Conservation (phyloP, 306 rosid species). For the Begonia loranthoides region DNA sequence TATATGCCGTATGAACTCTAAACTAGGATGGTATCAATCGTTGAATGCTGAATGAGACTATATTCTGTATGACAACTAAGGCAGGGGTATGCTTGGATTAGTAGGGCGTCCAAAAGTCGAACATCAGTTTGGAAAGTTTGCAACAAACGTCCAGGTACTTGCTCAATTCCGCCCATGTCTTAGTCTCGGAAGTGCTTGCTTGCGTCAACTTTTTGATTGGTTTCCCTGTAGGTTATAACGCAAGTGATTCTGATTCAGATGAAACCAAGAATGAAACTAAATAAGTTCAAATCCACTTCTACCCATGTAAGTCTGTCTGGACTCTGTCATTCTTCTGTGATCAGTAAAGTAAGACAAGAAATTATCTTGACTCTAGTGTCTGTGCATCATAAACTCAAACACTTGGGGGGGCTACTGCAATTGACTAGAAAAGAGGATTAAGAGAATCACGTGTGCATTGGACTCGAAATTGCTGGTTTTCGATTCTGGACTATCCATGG, state of each 20-base stretch:
- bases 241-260: slow-evolving; percentile 70
- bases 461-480: too few relatives aligned
- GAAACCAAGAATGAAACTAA: slow-evolving; percentile 22
- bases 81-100: slow-evolving; percentile 71
- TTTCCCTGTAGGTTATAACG: slow-evolving; percentile 45
- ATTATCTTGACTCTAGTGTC: too few relatives aligned
- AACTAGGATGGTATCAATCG: too few relatives aligned
- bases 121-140: slow-evolving; percentile 38
- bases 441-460: too few relatives aligned
- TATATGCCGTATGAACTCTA: too few relatives aligned
- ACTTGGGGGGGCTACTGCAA: too few relatives aligned
- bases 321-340: neutral
- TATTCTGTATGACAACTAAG: slow-evolving; percentile 2
- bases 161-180: neutral
- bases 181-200: slow-evolving; percentile 9
- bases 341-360: too few relatives aligned
- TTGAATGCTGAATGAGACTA: neutral
- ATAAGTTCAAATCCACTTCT: slow-evolving; percentile 14
- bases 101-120: slow-evolving; percentile 42
- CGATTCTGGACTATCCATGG: too few relatives aligned
- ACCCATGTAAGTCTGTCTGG: slow-evolving; percentile 8
- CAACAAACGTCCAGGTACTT: slow-evolving; percentile 53
- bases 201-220: neutral
- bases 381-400: too few relatives aligned
- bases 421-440: too few relatives aligned